phyloP scores from a whole-genome alignment of 176 grass and related monocot species.

The Ampelocalamus luodianensis region DNA sequence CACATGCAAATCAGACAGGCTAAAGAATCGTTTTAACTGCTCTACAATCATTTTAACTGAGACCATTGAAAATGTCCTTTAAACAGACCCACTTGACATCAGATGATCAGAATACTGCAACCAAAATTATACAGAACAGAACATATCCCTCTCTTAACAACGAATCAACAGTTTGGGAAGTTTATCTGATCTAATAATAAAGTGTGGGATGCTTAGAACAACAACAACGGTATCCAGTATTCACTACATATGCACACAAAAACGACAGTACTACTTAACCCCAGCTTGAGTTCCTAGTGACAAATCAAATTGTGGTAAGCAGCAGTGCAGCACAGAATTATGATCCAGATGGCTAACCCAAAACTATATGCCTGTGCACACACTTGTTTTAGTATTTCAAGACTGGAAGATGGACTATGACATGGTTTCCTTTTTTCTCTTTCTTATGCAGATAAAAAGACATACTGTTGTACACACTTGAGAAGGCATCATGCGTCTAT shows the following conservation, averaged over 20 bases:
- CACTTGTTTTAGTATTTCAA: constrained; percentile 11
- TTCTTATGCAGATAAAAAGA: not conserved
- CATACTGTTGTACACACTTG: not conserved
- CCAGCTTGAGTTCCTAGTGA: not conserved
- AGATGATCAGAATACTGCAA: not conserved
- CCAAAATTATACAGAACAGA: not conserved
- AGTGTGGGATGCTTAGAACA: not conserved
- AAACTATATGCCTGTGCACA: not conserved
- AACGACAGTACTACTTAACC: not conserved
- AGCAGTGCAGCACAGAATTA: constrained; percentile 8
- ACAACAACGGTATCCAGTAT: not conserved
- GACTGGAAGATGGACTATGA: not conserved
- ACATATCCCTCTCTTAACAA: constrained; percentile 4
- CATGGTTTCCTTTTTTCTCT: not conserved
- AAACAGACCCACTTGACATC: not conserved
- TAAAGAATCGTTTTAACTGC: not conserved
- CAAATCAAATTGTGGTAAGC: not conserved
- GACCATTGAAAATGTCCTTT: not conserved
- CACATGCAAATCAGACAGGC: constrained; percentile 1
- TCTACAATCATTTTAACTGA: constrained; percentile 9
- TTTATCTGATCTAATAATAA: not conserved
- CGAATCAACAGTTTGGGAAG: not conserved
- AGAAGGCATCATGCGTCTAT: not conserved
- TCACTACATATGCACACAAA: not conserved
- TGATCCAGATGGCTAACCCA: not conserved